Evolutionary conservation across 352 stramenopile genomes (phyloP), one percentile per base, ranked within the genome.

Genomic region (Lagenidium sp.): DNA sequence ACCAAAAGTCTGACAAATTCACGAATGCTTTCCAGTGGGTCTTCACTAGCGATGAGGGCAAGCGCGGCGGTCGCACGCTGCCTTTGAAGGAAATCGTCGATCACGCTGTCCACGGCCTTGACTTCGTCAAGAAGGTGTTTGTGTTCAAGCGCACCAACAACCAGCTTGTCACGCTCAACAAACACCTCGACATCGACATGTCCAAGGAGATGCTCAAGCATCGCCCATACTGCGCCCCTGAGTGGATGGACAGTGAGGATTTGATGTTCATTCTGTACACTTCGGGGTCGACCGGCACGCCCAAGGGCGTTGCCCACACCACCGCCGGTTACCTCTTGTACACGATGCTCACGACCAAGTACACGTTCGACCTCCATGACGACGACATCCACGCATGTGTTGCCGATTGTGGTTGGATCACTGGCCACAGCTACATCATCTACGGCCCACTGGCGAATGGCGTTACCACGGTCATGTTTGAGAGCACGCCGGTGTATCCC

Each of bases 231-330:
- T 99, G 95, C 65, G 66, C 95, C 4, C 84, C 88, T 6, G 95
- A 97, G 62, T 81, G 68, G 53, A 98, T 99, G 90, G 95, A 98
- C 65, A 82, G 87, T 5, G 95, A 99, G 60, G 95, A 98, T 57
- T 60, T 95, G 25, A 77, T 98, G 41, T 98, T 97, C 60, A 96
- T 99, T 53, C 65, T 99, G 34, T 99, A 99, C 68, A 99, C 97
- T 22, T 97, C 82, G 6, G 96, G 96, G 23, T 97, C 88, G 6
- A 99, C 96, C 1, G 96, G 96, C 28, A 84, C 90, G 47, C 94
- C 90, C 20, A 96, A 98, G 85, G 95, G 96, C 34, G 76, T 99
- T 15, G 78, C 96, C 2, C 96, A 98, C 56, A 97, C 89, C 5
- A 98, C 88, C 4, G 96, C 85, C 15, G 96, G 95, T 1, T 99